Percentiles rank a stretch among this genome's conserved stretches.
phyloP scores from a whole-genome alignment of 805 yeast genomes.

The Sugiyamaella boreocaroliniensis region DNA sequence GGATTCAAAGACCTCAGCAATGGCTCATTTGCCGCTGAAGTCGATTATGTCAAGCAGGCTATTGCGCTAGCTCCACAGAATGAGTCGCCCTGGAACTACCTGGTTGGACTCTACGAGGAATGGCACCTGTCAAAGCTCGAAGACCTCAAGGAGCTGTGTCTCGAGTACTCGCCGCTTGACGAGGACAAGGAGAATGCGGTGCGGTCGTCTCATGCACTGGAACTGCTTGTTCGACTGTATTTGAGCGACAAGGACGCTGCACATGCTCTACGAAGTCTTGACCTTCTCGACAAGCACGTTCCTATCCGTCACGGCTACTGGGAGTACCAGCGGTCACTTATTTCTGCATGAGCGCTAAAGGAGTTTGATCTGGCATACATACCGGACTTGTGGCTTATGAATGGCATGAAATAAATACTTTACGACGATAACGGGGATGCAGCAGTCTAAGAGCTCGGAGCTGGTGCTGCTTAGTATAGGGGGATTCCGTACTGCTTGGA shows the following conservation, averaged over 20 bases:
- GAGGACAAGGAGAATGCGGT: slow-evolving; percentile 26
- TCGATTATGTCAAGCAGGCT: slow-evolving; percentile 42
- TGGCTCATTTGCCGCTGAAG: slow-evolving; percentile 38
- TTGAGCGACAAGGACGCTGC: slow-evolving; percentile 24
- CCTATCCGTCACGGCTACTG: slow-evolving; percentile 60
- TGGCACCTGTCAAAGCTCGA: slow-evolving; percentile 9
- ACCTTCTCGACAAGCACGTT: slow-evolving; percentile 49
- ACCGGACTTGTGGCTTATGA: background rate
- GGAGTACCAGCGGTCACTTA: slow-evolving; percentile 38
- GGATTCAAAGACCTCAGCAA: slow-evolving; percentile 5
- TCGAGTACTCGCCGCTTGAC: slow-evolving; percentile 16
- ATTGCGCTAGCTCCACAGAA: slow-evolving; percentile 70
- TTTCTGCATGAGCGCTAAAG: background rate
- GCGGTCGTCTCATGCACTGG: slow-evolving; percentile 57
- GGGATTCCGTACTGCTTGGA: slow-evolving; percentile 19
- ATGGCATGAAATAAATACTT: background rate
- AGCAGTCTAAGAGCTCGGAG: background rate
- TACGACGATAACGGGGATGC: background rate
- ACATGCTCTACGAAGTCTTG: slow-evolving; percentile 41
- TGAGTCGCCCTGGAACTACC: slow-evolving; percentile 79
- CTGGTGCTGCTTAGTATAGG: slow-evolving; percentile 4
- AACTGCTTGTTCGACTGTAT: slow-evolving; percentile 50
- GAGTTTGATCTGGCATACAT: no score
- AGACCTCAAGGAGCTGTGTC: slow-evolving; percentile 2
- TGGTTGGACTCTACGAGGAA: slow-evolving; percentile 48